Base-by-base conservation (phyloP, 441 rosid species). In the Gossypium davidsonii region DNA sequence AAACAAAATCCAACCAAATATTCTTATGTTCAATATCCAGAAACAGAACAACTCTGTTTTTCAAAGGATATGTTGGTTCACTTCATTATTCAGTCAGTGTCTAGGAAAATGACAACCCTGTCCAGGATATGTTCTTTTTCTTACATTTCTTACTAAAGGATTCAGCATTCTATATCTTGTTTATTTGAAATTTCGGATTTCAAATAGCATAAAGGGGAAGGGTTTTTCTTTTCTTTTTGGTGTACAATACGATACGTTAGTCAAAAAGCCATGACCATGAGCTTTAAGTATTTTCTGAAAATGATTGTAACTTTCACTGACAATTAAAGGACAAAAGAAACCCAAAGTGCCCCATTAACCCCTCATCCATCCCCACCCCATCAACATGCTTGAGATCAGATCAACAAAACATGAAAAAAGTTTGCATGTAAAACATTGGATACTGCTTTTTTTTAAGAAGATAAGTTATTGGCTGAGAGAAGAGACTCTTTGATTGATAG, bases 21-120 rank as follows among this genome's bases (percentile, higher is more conserved):
- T 14, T 66, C 57, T 14, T 14, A 6, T 3, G 34, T 66, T 48
- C 42, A 44, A 44, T 6, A 5, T 65, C 70, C 23, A 25, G 58
- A 42, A 49, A 67, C 71, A 25, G 23, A 15, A 49, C 70, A 68
- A 64, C 63, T 76, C 63, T 76, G 72, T 71, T 63, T 72, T 76
- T 12, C 17, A n/a, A 49, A n/a, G 56, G 56, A 51, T n/a, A 51
- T 34, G 39, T 15, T n/a, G 56, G 56, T 51, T 51, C 20, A 18
- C 21, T 55, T 11, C 59, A 34, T 31, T 34, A 6, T 34, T 34
- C 39, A 34, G 5, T 48, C 52, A 48, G 6, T 48, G 56, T 15
- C 56, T 15, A 51, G 56, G 56, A 53, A 18, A 53, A 53, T 18
- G 23, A 53, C 58, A 18, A 7, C 25, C 56, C 21, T 34, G 3